Percentiles rank a stretch among this genome's conserved stretches.
These are phyloP conservation scores for Debaryomyces sp. DNA, from an alignment of 1,139 yeast species.

Conservation along the genomic window DNA sequence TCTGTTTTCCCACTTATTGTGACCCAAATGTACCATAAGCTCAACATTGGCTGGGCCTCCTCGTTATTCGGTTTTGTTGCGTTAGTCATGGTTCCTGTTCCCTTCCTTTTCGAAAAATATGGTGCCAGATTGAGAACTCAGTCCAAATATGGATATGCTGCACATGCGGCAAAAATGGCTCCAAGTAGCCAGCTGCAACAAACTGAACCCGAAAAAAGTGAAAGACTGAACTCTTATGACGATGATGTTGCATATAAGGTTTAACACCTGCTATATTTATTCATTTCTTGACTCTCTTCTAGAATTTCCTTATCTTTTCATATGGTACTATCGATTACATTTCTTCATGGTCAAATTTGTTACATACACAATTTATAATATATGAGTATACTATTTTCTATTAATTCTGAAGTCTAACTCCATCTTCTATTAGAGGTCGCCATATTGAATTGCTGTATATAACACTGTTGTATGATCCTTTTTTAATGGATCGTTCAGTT, in stretches of 20 bases:
- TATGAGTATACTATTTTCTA: background rate
- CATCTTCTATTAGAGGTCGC: background rate
- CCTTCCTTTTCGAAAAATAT: slow-evolving; percentile 42
- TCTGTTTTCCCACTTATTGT: slow-evolving; percentile 55
- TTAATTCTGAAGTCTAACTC: background rate
- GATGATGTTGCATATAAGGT: background rate
- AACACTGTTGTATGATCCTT: background rate
- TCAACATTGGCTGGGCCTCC: slow-evolving; percentile 43
- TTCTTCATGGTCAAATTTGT: background rate
- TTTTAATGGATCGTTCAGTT: background rate
- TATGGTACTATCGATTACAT: background rate
- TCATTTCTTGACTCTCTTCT: background rate
- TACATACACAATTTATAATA: background rate
- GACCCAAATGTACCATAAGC: slow-evolving; percentile 43
- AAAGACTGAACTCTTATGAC: background rate
- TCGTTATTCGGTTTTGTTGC: slow-evolving; percentile 39
- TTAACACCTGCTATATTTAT: background rate
- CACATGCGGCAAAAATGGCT: slow-evolving; percentile 37
- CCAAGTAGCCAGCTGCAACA: background rate
- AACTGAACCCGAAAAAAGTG: background rate
- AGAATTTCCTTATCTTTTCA: background rate
- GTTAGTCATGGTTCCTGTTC: slow-evolving; percentile 36
- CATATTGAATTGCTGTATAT: background rate
- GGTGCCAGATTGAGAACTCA: slow-evolving; percentile 45
- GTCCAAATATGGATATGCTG: slow-evolving; percentile 63